Percentiles rank a stretch among this genome's conserved stretches.
Conservation (phyloP, 345 rosid species). For the Aurinia saxatilis region DNA sequence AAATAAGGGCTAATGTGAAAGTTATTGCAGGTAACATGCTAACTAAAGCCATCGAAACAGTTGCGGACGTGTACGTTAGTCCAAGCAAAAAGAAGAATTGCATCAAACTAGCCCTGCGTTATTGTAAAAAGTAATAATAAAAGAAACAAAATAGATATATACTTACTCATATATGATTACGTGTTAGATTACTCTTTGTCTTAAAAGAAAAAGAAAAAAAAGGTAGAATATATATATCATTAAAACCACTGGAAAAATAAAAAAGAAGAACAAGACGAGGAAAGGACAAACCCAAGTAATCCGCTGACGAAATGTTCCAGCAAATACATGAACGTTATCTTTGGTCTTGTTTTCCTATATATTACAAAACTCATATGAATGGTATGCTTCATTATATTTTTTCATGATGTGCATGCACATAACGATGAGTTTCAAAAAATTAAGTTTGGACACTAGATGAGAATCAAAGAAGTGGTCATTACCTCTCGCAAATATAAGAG, state of each 20-base stretch:
- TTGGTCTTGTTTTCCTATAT: slow-evolving; percentile 55
- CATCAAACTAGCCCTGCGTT: slow-evolving; percentile 55
- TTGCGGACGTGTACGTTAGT: slow-evolving; percentile 61
- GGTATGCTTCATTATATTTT: background rate
- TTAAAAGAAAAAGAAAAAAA: background rate
- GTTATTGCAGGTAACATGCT: slow-evolving; percentile 63
- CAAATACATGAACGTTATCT: slow-evolving; percentile 39
- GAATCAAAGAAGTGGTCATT: slow-evolving; percentile 1
- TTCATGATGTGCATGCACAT: background rate
- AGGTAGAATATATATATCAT: no score
- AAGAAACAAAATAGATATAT: slow-evolving; percentile 1
- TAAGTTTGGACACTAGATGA: no score
- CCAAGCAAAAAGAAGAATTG: slow-evolving; percentile 67
- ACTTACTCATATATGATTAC: slow-evolving; percentile 3
- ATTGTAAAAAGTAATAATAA: background rate
- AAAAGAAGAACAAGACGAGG: background rate
- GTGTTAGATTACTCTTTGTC: slow-evolving; percentile 1
- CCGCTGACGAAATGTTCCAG: slow-evolving; percentile 59
- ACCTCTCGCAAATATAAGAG: slow-evolving; percentile 50
- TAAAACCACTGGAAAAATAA: background rate
- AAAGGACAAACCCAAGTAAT: slow-evolving; percentile 47
- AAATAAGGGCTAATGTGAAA: slow-evolving; percentile 53
- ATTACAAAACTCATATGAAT: slow-evolving; percentile 8
- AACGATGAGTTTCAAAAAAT: no score
- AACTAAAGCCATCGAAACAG: slow-evolving; percentile 50